Evolutionary conservation across 179 eudicot genomes (phyloP).

Genomic region (Beta macrorhiza): DNA sequence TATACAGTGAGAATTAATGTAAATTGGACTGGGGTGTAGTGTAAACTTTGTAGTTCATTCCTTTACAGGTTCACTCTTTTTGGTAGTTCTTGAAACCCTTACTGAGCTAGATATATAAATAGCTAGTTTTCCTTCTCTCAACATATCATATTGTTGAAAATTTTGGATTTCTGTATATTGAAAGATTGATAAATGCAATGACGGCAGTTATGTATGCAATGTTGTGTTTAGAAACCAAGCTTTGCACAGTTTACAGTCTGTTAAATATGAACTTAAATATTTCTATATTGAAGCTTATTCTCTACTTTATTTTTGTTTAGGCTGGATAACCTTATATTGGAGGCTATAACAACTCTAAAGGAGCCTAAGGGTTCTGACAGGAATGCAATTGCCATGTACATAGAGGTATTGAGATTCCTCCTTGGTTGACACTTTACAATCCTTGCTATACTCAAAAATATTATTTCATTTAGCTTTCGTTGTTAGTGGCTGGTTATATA

Average conservation of each 20-base stretch:
- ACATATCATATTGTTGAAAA: background rate
- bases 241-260: background rate
- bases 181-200: background rate
- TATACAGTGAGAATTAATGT: background rate
- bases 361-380: constrained; percentile 71
- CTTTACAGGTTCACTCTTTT: background rate
- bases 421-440: constrained; percentile 2
- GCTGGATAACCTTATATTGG: constrained; percentile 67
- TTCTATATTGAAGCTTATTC: constrained; percentile 8
- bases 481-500: background rate
- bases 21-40: background rate
- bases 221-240: background rate
- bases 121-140: background rate
- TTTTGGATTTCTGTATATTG: background rate
- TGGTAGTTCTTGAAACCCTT: background rate
- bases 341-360: constrained; percentile 59
- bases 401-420: constrained; percentile 54
- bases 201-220: background rate
- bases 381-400: constrained; percentile 58
- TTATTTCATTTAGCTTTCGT: background rate
- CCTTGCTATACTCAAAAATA: background rate
- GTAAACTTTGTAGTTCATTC: background rate
- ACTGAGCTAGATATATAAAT: background rate
- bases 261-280: background rate
- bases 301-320: constrained; percentile 33